phyloP scores from a whole-genome alignment of 208 protist species.

The Trypanosoma melophagium region DNA sequence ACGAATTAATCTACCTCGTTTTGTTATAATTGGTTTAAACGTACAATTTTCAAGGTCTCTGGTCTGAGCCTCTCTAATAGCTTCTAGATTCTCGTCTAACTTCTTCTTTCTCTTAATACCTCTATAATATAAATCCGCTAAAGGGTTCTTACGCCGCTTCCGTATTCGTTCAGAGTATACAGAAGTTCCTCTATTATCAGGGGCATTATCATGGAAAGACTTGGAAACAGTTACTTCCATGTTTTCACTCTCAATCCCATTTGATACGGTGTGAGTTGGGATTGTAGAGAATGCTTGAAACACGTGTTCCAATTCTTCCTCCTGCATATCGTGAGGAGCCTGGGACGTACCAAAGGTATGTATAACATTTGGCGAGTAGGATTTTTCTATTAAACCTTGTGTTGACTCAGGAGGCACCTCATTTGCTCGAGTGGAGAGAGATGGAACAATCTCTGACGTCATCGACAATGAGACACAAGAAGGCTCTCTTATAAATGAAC shows the following conservation, averaged over 20 bases:
- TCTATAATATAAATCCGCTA: conserved; percentile 28
- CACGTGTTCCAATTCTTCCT: neutral
- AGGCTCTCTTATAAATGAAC: neutral
- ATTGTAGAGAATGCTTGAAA: neutral
- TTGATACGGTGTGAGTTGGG: neutral
- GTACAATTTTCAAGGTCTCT: conserved; percentile 35
- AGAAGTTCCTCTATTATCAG: neutral
- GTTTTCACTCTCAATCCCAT: neutral
- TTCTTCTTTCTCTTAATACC: conserved; percentile 18
- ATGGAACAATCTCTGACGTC: neutral
- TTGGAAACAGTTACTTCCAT: neutral
- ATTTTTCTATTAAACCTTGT: too few species aligned
- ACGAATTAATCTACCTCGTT: conserved; percentile 21
- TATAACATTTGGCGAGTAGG: too few species aligned
- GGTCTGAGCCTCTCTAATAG: conserved; percentile 21
- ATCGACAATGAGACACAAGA: neutral
- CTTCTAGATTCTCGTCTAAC: conserved; percentile 25
- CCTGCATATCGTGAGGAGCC: neutral
- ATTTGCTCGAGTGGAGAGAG: neutral
- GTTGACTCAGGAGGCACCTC: too few species aligned
- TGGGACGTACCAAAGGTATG: neutral
- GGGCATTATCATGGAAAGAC: neutral
- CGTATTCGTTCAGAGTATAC: neutral
- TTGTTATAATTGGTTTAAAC: conserved; percentile 53
- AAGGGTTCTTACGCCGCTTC: neutral